phyloP scores from a whole-genome alignment of 805 yeast genomes.

The Candida incommunis region DNA sequence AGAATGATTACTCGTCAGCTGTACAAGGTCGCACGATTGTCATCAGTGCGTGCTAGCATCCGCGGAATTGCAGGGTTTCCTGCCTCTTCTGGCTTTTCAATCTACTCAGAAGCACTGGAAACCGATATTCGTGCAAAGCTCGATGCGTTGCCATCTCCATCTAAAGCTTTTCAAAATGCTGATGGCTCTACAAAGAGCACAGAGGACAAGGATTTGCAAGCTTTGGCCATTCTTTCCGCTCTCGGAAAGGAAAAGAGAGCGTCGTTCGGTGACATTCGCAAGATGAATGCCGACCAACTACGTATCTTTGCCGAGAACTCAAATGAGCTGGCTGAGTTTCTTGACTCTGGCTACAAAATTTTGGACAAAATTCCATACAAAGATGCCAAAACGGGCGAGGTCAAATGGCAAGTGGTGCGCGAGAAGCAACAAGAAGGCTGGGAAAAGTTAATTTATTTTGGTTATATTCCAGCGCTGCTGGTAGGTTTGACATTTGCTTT shows the following conservation, averaged over 20 bases:
- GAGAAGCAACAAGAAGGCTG: conserved; percentile 73
- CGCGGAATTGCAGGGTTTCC: conserved; percentile 15
- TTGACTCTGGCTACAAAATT: conserved; percentile 44
- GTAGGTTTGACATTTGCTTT: conserved; percentile 37
- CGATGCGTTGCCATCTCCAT: conserved; percentile 47
- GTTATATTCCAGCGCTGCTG: conserved; percentile 57
- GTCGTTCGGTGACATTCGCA: conserved; percentile 30
- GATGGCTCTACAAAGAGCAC: conserved; percentile 67
- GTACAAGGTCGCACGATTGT: too few relatives aligned
- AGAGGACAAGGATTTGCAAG: conserved; percentile 52
- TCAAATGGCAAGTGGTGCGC: conserved; percentile 65
- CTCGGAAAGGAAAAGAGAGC: conserved; percentile 45
- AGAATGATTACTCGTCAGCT: too few relatives aligned
- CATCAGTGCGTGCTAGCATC: too few relatives aligned
- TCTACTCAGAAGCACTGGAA: conserved; percentile 29
- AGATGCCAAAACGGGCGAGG: conserved; percentile 63
- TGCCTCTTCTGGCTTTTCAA: conserved; percentile 13
- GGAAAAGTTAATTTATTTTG: conserved; percentile 61
- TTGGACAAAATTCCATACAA: conserved; percentile 76
- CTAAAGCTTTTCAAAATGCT: conserved; percentile 54
- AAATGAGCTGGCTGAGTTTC: conserved; percentile 39
- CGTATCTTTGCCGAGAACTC: conserved; percentile 48
- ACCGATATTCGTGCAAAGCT: conserved; percentile 47
- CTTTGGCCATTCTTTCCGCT: conserved; percentile 55
- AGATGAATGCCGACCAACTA: conserved; percentile 37